phyloP scores from a whole-genome alignment of 1,139 yeast species.

The Geotrichum aggregatum region DNA sequence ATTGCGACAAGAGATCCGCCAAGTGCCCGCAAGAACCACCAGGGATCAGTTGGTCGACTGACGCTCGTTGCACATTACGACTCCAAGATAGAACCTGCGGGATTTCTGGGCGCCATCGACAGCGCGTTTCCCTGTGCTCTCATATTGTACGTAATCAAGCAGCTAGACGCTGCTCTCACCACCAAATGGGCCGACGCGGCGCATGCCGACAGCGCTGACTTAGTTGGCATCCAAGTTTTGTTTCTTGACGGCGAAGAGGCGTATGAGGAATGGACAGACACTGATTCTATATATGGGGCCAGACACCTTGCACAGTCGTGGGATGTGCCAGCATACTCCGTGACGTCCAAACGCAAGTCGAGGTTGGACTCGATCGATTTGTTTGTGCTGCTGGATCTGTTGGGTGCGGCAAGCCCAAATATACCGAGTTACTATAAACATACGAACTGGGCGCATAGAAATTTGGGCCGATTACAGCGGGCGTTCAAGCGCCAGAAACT shows the following conservation, averaged over 20 bases:
- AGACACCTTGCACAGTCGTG: slow-evolving; percentile 46
- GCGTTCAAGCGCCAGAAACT: slow-evolving; percentile 16
- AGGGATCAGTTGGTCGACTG: slow-evolving; percentile 34
- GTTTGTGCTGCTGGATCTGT: slow-evolving; percentile 48
- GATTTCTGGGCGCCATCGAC: slow-evolving; percentile 57
- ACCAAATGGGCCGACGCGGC: slow-evolving; percentile 29
- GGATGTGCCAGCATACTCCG: slow-evolving; percentile 29
- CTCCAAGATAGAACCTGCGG: slow-evolving; percentile 47
- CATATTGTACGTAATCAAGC: slow-evolving; percentile 45
- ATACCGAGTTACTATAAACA: slow-evolving; percentile 46
- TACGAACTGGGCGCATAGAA: slow-evolving; percentile 43
- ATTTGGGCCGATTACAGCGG: slow-evolving; percentile 34
- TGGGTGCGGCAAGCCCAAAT: slow-evolving; percentile 43
- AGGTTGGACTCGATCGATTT: slow-evolving; percentile 40
- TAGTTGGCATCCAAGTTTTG: slow-evolving; percentile 45
- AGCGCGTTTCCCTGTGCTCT: slow-evolving; percentile 57
- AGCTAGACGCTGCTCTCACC: slow-evolving; percentile 34
- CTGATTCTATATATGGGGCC: slow-evolving; percentile 55
- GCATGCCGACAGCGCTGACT: slow-evolving; percentile 2
- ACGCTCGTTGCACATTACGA: slow-evolving; percentile 56
- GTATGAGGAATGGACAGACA: slow-evolving; percentile 45
- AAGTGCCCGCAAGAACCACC: slow-evolving; percentile 17
- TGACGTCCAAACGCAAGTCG: slow-evolving; percentile 22
- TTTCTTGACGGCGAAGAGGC: slow-evolving; percentile 64
- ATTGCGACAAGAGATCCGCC: slow-evolving; percentile 39